phyloP scores from a whole-genome alignment of 257 asterid genomes.

The Capsicum chinense region DNA sequence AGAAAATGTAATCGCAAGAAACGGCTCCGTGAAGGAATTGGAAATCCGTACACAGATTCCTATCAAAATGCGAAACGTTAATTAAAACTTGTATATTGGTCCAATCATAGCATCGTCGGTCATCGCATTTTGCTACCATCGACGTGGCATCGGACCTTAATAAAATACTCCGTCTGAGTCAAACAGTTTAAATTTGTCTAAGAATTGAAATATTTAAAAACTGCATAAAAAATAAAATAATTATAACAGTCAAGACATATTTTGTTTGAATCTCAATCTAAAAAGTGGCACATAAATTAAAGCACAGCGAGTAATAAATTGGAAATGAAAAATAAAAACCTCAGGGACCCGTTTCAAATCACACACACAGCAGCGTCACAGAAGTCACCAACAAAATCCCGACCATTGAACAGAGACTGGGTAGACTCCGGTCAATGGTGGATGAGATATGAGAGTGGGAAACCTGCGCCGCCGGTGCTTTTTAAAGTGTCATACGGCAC shows the following conservation, averaged over 20 bases:
- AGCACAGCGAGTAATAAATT: neutral
- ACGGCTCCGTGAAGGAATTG: slow-evolving; percentile 59
- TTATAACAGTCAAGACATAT: too few species aligned
- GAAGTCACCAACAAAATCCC: slow-evolving; percentile 43
- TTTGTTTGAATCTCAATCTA: too few species aligned
- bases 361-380: slow-evolving; percentile 52
- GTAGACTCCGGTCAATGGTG: slow-evolving; percentile 39
- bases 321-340: slow-evolving; percentile 29
- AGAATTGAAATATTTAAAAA: too few species aligned
- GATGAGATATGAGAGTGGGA: slow-evolving; percentile 44
- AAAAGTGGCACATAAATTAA: too few species aligned
- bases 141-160: slow-evolving; percentile 70
- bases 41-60: slow-evolving; percentile 62
- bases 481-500: slow-evolving; percentile 86
- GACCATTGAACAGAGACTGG: slow-evolving; percentile 45
- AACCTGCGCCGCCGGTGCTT: slow-evolving; percentile 38
- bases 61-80: slow-evolving; percentile 63
- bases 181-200: too few species aligned
- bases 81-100: slow-evolving; percentile 41
- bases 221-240: too few species aligned
- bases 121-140: slow-evolving; percentile 57
- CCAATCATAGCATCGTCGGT: slow-evolving; percentile 63
- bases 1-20: slow-evolving; percentile 64
- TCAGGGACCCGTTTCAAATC: slow-evolving; percentile 85
- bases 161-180: too few species aligned